Evolutionary conservation across 1,139 yeast genomes (phyloP).

Genomic region (Debaryomyces udenii): DNA sequence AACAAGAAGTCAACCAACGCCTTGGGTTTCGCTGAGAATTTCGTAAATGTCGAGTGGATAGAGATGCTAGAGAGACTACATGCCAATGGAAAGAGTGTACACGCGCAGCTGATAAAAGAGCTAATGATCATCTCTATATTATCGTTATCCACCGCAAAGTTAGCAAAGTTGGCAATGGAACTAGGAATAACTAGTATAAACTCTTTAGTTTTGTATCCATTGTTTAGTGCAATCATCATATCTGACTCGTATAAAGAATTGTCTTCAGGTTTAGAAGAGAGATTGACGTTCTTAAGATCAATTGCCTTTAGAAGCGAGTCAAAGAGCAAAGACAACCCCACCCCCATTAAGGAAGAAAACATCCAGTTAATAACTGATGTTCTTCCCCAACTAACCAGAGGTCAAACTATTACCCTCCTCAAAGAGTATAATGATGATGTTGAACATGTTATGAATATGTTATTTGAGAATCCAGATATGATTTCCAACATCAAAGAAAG

Average conservation of each 20-base stretch:
- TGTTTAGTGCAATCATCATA: constrained; percentile 55
- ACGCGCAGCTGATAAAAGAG: constrained; percentile 47
- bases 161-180: constrained; percentile 44
- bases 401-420: constrained; percentile 51
- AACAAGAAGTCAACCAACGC: constrained; percentile 24
- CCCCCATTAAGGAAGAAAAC: constrained; percentile 34
- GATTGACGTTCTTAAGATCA: constrained; percentile 44
- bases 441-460: constrained; percentile 58
- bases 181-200: constrained; percentile 47
- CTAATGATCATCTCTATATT: constrained; percentile 56
- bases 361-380: constrained; percentile 52
- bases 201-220: constrained; percentile 50
- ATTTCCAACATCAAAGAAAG: constrained; percentile 26
- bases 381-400: constrained; percentile 56
- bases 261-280: constrained; percentile 53
- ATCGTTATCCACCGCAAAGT: constrained; percentile 48
- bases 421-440: constrained; percentile 52
- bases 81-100: constrained; percentile 57
- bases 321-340: constrained; percentile 14
- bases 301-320: constrained; percentile 14
- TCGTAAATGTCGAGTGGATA: constrained; percentile 59
- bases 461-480: constrained; percentile 63
- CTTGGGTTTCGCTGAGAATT: constrained; percentile 51
- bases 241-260: constrained; percentile 46
- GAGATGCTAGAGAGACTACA: constrained; percentile 59